Percentiles rank a stretch among this genome's conserved stretches.
Evolutionary conservation across 371 early-diverging fungal genomes (phyloP).

Genomic region (Rhizopus arrhizus): DNA sequence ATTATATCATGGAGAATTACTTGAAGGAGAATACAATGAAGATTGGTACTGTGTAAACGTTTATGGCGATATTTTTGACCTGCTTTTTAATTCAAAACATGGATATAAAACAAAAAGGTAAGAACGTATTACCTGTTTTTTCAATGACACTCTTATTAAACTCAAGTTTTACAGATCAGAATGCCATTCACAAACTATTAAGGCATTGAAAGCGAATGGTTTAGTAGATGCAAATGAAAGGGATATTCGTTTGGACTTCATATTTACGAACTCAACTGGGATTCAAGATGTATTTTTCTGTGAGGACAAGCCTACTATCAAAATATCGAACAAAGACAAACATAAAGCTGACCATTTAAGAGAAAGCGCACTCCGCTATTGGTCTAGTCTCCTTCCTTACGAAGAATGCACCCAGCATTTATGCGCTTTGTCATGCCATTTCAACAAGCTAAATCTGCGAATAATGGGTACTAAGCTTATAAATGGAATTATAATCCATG

Average conservation of each 20-base stretch:
- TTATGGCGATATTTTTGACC: slow-evolving; percentile 12
- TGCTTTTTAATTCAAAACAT: slow-evolving; percentile 9
- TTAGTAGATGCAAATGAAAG: slow-evolving; percentile 10
- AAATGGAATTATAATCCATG: slow-evolving; percentile 16
- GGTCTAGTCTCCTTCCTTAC: slow-evolving; percentile 11
- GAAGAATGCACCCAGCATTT: slow-evolving; percentile 12
- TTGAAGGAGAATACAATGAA: slow-evolving; percentile 15
- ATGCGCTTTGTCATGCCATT: slow-evolving; percentile 5
- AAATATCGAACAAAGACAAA: slow-evolving; percentile 14
- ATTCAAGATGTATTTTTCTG: slow-evolving; percentile 15
- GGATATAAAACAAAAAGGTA: slow-evolving; percentile 21
- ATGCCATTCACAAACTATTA: slow-evolving; percentile 16
- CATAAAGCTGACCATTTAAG: slow-evolving; percentile 11
- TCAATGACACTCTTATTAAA: slow-evolving; percentile 15
- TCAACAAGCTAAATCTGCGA: slow-evolving; percentile 16
- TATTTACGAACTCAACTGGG: slow-evolving; percentile 10
- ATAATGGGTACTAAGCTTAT: slow-evolving; percentile 10
- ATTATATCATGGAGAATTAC: slow-evolving; percentile 11
- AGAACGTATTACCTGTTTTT: slow-evolving; percentile 10
- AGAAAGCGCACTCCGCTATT: slow-evolving; percentile 9
- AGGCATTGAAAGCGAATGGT: slow-evolving; percentile 16
- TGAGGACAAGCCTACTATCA: slow-evolving; percentile 14
- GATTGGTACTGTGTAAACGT: slow-evolving; percentile 15
- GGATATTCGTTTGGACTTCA: slow-evolving; percentile 10
- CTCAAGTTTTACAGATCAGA: slow-evolving; percentile 11